These are phyloP conservation scores for Claviceps sorghi DNA, from an alignment of 2,329 filamentous ascomycete species.

Conservation along the genomic window DNA sequence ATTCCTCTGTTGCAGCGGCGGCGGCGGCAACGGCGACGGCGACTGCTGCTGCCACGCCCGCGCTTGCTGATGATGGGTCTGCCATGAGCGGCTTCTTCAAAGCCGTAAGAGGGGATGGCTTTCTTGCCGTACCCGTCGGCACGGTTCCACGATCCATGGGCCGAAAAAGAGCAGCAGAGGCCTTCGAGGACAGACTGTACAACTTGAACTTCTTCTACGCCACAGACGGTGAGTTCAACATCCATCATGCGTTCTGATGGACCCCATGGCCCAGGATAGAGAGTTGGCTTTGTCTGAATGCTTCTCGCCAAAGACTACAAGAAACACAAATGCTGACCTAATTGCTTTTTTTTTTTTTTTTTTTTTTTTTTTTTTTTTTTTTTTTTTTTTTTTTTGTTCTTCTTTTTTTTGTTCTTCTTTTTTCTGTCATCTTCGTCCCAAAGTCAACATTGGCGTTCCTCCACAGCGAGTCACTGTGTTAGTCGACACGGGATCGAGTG, in stretches of 20 bases:
- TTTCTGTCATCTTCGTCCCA: neutral
- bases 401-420: neutral
- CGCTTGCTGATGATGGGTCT: constrained; percentile 1
- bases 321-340: no score
- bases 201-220: constrained; percentile 26
- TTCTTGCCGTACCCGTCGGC: constrained; percentile 22
- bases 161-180: constrained; percentile 8
- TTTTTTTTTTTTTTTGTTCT: no score
- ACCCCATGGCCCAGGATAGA: no score
- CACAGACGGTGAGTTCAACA: constrained; percentile 19
- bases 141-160: constrained; percentile 14
- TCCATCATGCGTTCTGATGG: neutral
- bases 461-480: constrained; percentile 30
- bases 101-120: constrained; percentile 21
- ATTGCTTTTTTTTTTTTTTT: neutral
- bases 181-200: constrained; percentile 17
- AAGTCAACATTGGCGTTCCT: constrained; percentile 29
- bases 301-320: neutral
- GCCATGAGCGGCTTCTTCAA: constrained; percentile 12
- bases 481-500: constrained; percentile 37
- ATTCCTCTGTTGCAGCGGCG: constrained; percentile 1
- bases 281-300: no score
- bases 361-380: no score
- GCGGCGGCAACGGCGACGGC: constrained; percentile 1
- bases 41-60: neutral